These are phyloP conservation scores for Lyophyllum shimeji DNA, from an alignment of 768 basidiomycete genomes.

Conservation along the genomic window DNA sequence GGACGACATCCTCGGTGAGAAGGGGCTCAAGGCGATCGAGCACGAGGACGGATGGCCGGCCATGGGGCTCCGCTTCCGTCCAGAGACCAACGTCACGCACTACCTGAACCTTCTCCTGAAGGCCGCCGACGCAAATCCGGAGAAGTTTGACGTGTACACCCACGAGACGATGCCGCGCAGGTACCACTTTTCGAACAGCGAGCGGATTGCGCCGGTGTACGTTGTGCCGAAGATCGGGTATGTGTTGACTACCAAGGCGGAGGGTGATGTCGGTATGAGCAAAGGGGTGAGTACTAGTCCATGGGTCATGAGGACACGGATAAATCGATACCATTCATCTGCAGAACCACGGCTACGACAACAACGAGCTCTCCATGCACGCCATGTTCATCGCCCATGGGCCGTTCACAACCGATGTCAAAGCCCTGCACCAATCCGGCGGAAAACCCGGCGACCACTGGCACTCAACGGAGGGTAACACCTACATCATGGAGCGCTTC, in stretches of 20 bases:
- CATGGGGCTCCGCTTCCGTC: constrained; percentile 77
- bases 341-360: constrained; percentile 96
- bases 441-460: constrained; percentile 43
- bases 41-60: constrained; percentile 91
- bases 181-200: constrained; percentile 71
- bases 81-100: constrained; percentile 52
- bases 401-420: constrained; percentile 74
- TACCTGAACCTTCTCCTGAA: constrained; percentile 54
- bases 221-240: constrained; percentile 82
- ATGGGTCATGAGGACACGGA: not conserved
- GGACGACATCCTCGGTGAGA: constrained; percentile 75
- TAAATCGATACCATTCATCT: constrained; percentile 1
- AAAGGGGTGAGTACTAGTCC: constrained; percentile 64
- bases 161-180: constrained; percentile 78
- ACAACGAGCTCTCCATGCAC: constrained; percentile 72
- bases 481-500: constrained; percentile 81
- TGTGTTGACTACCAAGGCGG: constrained; percentile 65
- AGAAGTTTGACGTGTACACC: constrained; percentile 79
- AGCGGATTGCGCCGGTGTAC: constrained; percentile 88
- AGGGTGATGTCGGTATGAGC: constrained; percentile 60
- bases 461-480: constrained; percentile 64
- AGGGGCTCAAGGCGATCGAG: constrained; percentile 57
- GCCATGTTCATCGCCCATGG: constrained; percentile 93
- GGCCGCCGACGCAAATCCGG: constrained; percentile 51
- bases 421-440: constrained; percentile 46